A percentile compares a stretch with the other conserved stretches of the same genome.
These are phyloP conservation scores for Fraxinus nigra DNA, from an alignment of 305 asterid genomes.

Conservation along the genomic window DNA sequence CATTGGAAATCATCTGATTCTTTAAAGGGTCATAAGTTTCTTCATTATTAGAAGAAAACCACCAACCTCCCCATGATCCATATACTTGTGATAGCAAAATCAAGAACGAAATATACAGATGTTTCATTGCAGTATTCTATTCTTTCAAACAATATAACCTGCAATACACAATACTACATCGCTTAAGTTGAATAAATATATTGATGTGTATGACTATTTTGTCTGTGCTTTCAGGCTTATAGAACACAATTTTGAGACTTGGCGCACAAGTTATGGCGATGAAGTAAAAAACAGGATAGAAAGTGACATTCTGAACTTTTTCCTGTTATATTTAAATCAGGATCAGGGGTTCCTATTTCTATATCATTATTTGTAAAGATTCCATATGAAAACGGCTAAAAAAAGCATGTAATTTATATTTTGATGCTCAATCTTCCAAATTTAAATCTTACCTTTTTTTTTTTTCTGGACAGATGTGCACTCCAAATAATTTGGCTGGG, in stretches of 20 bases:
- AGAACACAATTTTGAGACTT: constrained; percentile 9
- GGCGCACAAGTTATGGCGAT: constrained; percentile 14
- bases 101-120: neutral
- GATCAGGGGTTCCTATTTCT: neutral
- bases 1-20: neutral
- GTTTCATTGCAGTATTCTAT: neutral
- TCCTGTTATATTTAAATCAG: neutral
- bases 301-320: neutral
- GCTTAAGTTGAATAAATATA: neutral
- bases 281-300: neutral
- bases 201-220: neutral
- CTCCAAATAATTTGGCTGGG: neutral
- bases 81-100: constrained; percentile 23
- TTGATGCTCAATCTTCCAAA: neutral
- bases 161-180: neutral
- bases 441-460: neutral
- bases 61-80: constrained; percentile 30
- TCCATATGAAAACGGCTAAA: neutral
- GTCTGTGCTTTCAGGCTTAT: neutral
- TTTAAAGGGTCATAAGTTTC: constrained; percentile 11
- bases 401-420: neutral
- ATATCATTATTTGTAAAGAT: neutral
- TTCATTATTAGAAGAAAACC: constrained; percentile 24
- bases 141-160: neutral
- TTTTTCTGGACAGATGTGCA: neutral